Evolutionary conservation across 1,139 yeast species (phyloP).

Genomic region (Sugiyamaella sp.): DNA sequence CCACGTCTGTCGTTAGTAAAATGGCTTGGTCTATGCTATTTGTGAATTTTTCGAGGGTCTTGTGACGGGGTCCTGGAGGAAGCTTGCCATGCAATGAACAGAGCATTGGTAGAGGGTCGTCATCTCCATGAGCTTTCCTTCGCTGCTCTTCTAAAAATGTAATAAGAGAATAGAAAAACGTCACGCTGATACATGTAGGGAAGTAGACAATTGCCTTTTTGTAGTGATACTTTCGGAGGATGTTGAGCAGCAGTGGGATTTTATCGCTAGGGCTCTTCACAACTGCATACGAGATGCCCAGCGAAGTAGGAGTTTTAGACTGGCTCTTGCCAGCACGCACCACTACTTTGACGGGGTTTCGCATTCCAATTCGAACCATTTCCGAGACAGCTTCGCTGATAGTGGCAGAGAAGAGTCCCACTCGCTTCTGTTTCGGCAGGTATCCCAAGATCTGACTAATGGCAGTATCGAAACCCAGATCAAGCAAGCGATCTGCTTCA

Average conservation of each 20-base stretch:
- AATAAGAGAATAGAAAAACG: slow-evolving; percentile 67
- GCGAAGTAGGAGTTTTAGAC: slow-evolving; percentile 59
- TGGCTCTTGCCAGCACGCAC: slow-evolving; percentile 53
- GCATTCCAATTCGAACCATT: slow-evolving; percentile 58
- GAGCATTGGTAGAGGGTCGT: slow-evolving; percentile 45
- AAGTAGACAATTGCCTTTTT: slow-evolving; percentile 83
- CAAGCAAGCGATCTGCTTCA: slow-evolving; percentile 90
- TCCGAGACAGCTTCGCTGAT: slow-evolving; percentile 68
- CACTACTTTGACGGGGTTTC: slow-evolving; percentile 83
- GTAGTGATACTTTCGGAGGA: slow-evolving; percentile 58
- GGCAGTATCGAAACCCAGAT: slow-evolving; percentile 72
- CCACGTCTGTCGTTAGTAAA: slow-evolving; percentile 58
- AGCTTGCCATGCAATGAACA: slow-evolving; percentile 86
- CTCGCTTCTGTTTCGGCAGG: slow-evolving; percentile 87
- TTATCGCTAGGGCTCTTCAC: slow-evolving; percentile 61
- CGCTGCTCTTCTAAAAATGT: slow-evolving; percentile 41
- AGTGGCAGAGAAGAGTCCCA: slow-evolving; percentile 93
- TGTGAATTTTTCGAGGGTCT: slow-evolving; percentile 64
- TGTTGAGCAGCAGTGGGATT: slow-evolving; percentile 57
- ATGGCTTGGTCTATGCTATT: slow-evolving; percentile 48
- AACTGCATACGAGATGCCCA: slow-evolving; percentile 64
- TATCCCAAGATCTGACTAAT: slow-evolving; percentile 64
- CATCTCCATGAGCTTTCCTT: slow-evolving; percentile 20
- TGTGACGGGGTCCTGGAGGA: slow-evolving; percentile 70
- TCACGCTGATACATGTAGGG: slow-evolving; percentile 87